These are phyloP conservation scores for Cytospora piceicola DNA, from an alignment of 2,329 filamentous ascomycete species.

Conservation along the genomic window DNA sequence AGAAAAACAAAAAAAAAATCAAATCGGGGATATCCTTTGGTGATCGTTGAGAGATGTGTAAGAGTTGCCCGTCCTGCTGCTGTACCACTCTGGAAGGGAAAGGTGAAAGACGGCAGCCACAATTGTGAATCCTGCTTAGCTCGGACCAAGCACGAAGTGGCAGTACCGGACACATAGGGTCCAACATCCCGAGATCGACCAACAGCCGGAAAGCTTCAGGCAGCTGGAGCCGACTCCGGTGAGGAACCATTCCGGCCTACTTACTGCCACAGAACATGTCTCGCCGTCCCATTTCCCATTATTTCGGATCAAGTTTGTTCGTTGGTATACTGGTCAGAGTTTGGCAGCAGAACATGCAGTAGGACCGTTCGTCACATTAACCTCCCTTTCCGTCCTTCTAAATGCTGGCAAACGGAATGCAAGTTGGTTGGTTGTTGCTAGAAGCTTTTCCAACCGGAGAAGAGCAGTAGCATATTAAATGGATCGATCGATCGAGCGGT, in stretches of 20 bases:
- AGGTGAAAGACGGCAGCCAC: conserved; percentile 33
- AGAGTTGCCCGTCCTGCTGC: conserved; percentile 30
- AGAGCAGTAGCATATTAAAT: conserved; percentile 24
- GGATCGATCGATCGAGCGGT: conserved; percentile 18
- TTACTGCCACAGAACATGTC: background rate
- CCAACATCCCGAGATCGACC: conserved; percentile 10
- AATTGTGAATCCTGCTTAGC: background rate
- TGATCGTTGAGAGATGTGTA: conserved; percentile 29
- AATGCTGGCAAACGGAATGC: conserved; percentile 10
- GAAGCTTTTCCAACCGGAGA: conserved; percentile 19
- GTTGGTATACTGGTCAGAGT: background rate
- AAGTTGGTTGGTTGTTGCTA: conserved; percentile 20
- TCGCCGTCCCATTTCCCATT: background rate
- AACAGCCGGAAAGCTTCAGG: conserved; percentile 30
- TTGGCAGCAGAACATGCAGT: conserved; percentile 11
- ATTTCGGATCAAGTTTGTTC: conserved; percentile 12
- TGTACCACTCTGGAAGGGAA: conserved; percentile 28
- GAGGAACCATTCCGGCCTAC: background rate
- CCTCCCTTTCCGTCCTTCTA: conserved; percentile 14
- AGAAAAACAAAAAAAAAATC: conserved; percentile 34
- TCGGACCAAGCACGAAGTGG: conserved; percentile 16
- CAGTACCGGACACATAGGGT: conserved; percentile 31
- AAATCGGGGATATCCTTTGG: conserved; percentile 37
- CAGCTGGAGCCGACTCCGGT: background rate
- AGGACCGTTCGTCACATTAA: conserved; percentile 2